phyloP scores from a whole-genome alignment of 768 basidiomycete species.

The Roridomyces roridus region DNA sequence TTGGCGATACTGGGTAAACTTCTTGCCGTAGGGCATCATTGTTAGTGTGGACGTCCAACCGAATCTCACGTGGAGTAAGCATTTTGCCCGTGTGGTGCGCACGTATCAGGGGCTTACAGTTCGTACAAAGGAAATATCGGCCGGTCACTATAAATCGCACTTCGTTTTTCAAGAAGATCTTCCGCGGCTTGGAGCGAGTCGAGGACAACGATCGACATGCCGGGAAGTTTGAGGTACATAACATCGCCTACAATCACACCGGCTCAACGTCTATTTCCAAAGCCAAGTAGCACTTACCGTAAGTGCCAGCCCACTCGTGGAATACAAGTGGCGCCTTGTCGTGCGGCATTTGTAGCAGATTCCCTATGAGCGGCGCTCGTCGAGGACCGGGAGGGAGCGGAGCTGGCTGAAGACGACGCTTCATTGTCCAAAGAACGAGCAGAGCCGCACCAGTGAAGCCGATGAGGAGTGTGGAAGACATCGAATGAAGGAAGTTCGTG shows the following conservation, averaged over 20 bases:
- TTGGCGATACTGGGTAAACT: conserved; percentile 30
- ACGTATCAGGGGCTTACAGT: conserved; percentile 11
- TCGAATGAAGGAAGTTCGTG: no score
- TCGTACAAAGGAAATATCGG: conserved; percentile 30
- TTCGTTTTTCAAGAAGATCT: conserved; percentile 49
- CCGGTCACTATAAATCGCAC: conserved; percentile 42
- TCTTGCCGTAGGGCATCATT: conserved; percentile 31
- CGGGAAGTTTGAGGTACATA: conserved; percentile 28
- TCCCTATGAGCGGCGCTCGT: not conserved
- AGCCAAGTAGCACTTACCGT: not conserved
- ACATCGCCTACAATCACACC: conserved; percentile 25
- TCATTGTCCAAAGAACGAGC: no score
- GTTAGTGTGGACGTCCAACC: conserved; percentile 21
- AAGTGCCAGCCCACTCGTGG: conserved; percentile 4
- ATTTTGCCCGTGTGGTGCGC: not conserved
- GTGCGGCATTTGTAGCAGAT: conserved; percentile 1
- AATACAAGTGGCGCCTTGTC: not conserved
- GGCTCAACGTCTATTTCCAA: not conserved
- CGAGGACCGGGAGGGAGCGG: conserved; percentile 8
- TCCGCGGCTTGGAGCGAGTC: conserved; percentile 41
- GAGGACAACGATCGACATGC: conserved; percentile 32
- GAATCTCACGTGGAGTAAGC: conserved; percentile 17
- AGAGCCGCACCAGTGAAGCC: no score
- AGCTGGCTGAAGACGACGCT: no score
- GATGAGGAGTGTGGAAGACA: no score